Conservation (phyloP, 371 early-diverging fungal genomes). For the Zychaea mexicana region DNA sequence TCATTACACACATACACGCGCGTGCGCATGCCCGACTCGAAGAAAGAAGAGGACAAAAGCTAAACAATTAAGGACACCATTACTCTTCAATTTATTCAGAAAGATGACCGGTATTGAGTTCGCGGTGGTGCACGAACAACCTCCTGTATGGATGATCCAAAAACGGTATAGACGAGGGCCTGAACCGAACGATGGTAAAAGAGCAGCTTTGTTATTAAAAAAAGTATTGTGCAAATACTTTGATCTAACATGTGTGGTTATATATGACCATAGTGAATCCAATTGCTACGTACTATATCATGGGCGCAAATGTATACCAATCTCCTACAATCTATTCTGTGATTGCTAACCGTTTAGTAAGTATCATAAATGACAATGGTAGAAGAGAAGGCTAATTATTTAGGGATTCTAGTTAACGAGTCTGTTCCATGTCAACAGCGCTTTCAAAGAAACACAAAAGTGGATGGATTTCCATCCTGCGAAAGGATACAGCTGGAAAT, state of each 20-base stretch:
- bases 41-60: too few species aligned
- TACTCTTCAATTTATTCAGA: slow-evolving; percentile 28
- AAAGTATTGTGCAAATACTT: not conserved
- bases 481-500: slow-evolving; percentile 78
- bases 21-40: too few species aligned
- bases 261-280: slow-evolving; percentile 55
- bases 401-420: slow-evolving; percentile 58
- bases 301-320: slow-evolving; percentile 92
- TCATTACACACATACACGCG: too few species aligned
- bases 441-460: slow-evolving; percentile 67
- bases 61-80: not conserved
- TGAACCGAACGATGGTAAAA: slow-evolving; percentile 55
- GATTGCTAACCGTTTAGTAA: slow-evolving; percentile 81
- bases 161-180: slow-evolving; percentile 75
- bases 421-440: slow-evolving; percentile 67
- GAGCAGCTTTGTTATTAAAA: too few species aligned
- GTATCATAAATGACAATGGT: not conserved
- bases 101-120: slow-evolving; percentile 92
- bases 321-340: slow-evolving; percentile 86
- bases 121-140: slow-evolving; percentile 74
- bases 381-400: not conserved
- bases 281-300: slow-evolving; percentile 85
- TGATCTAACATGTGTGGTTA: too few species aligned
- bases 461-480: slow-evolving; percentile 76
- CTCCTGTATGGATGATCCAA: slow-evolving; percentile 85